These are phyloP conservation scores for Hysterangium stoloniferum DNA, from an alignment of 768 basidiomycete species.

Conservation along the genomic window DNA sequence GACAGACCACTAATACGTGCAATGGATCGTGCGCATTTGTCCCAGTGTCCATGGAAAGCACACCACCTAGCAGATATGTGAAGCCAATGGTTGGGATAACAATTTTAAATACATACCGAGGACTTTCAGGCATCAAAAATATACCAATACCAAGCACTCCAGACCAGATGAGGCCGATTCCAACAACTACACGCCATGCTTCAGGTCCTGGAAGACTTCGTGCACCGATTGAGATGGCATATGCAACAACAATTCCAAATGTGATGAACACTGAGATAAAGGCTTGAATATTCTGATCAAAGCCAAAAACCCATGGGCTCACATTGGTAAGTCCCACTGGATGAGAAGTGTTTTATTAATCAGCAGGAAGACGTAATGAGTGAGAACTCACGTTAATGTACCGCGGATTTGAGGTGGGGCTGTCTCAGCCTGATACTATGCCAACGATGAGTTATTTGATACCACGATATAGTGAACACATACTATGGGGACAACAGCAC, in stretches of 20 bases:
- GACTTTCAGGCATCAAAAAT: constrained; percentile 63
- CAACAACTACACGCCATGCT: constrained; percentile 58
- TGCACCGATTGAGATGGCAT: constrained; percentile 63
- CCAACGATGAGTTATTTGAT: constrained; percentile 5
- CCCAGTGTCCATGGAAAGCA: constrained; percentile 35
- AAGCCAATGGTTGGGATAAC: background rate
- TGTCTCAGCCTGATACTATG: constrained; percentile 61
- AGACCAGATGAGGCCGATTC: constrained; percentile 56
- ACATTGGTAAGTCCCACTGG: no score
- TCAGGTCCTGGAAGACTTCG: constrained; percentile 38
- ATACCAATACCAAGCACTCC: constrained; percentile 55
- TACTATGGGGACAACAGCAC: constrained; percentile 60
- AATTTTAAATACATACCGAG: constrained; percentile 27
- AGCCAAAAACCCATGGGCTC: no score
- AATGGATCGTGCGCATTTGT: constrained; percentile 44
- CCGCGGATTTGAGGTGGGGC: constrained; percentile 68
- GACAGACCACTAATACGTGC: constrained; percentile 43
- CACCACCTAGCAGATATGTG: constrained; percentile 39
- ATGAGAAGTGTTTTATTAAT: no score
- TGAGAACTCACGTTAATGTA: constrained; percentile 44
- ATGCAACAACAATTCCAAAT: constrained; percentile 60
- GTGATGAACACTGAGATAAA: constrained; percentile 45
- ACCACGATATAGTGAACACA: constrained; percentile 8
- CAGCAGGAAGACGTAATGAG: background rate
- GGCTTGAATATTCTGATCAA: background rate